Evolutionary conservation across 2,329 filamentous ascomycete genomes (phyloP).

Genomic region (Gaeumannomyces tritici): DNA sequence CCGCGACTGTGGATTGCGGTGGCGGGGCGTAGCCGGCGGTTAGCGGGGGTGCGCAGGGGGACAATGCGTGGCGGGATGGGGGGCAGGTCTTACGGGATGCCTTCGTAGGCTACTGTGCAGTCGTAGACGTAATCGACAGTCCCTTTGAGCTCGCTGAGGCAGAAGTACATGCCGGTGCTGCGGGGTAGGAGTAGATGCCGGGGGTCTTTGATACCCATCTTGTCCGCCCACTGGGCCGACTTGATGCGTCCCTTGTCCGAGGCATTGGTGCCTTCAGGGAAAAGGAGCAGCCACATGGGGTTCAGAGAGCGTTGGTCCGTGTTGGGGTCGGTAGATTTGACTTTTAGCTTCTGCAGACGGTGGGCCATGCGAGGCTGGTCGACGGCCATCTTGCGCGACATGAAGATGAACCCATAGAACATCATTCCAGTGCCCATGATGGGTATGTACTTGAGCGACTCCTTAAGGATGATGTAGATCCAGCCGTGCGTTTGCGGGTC

Average conservation of each 20-base stretch:
- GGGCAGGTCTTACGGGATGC: conserved; percentile 62
- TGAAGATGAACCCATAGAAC: conserved; percentile 85
- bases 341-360: conserved; percentile 61
- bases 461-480: conserved; percentile 84
- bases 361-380: conserved; percentile 69
- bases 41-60: no score
- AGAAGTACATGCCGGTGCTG: conserved; percentile 73
- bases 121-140: conserved; percentile 80
- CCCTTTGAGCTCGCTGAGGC: conserved; percentile 62
- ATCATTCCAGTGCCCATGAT: conserved; percentile 73
- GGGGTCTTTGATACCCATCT: conserved; percentile 62
- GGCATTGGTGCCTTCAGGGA: conserved; percentile 80
- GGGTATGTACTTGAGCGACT: conserved; percentile 74
- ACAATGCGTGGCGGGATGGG: neutral
- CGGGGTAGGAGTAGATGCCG: conserved; percentile 69
- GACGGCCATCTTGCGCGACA: conserved; percentile 79
- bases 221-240: conserved; percentile 67
- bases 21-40: no score
- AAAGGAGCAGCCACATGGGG: conserved; percentile 86
- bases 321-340: conserved; percentile 40
- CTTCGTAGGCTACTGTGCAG: conserved; percentile 93
- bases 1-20: conserved; percentile 48
- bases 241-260: conserved; percentile 60
- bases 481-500: conserved; percentile 69
- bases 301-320: conserved; percentile 39